Percentiles rank a stretch among this genome's conserved stretches.
These are phyloP conservation scores for Ascochyta pisi DNA, from an alignment of 2,329 filamentous ascomycete genomes.

Conservation along the genomic window DNA sequence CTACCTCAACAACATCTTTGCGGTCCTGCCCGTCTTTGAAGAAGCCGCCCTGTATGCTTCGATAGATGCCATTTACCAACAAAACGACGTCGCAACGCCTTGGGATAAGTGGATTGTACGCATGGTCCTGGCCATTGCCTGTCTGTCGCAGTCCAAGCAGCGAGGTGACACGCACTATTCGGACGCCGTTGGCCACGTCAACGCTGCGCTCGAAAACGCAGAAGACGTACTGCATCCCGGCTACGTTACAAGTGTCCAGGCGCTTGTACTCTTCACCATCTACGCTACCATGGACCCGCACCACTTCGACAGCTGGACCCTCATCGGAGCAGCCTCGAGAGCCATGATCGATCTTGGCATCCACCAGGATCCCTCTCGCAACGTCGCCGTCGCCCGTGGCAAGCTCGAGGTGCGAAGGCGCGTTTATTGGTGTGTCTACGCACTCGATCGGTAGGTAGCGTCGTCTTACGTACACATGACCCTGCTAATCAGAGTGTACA, in stretches of 20 bases:
- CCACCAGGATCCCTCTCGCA: conserved; percentile 85
- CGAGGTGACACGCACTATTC: conserved; percentile 69
- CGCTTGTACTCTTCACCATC: conserved; percentile 82
- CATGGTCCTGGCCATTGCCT: conserved; percentile 87
- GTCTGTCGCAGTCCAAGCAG: conserved; percentile 72
- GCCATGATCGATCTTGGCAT: conserved; percentile 89
- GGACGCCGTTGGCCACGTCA: conserved; percentile 66
- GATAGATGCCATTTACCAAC: conserved; percentile 81
- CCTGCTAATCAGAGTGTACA: conserved; percentile 49
- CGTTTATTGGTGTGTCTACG: conserved; percentile 90
- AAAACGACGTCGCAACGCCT: conserved; percentile 65
- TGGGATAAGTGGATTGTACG: conserved; percentile 87
- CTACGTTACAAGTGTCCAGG: conserved; percentile 84
- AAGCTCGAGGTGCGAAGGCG: conserved; percentile 79
- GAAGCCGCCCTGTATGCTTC: conserved; percentile 79
- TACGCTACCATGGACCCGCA: conserved; percentile 90
- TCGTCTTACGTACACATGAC: conserved; percentile 3
- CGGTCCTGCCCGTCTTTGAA: conserved; percentile 81
- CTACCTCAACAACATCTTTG: conserved; percentile 83
- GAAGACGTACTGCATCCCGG: conserved; percentile 86
- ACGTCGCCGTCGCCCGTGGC: conserved; percentile 70
- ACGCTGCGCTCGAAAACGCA: conserved; percentile 75
- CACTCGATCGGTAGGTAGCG: conserved; percentile 74
- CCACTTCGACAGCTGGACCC: conserved; percentile 92
- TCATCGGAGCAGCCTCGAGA: conserved; percentile 88